These are phyloP conservation scores for Phytophthora meadii DNA, from an alignment of 352 stramenopile genomes.

Conservation along the genomic window DNA sequence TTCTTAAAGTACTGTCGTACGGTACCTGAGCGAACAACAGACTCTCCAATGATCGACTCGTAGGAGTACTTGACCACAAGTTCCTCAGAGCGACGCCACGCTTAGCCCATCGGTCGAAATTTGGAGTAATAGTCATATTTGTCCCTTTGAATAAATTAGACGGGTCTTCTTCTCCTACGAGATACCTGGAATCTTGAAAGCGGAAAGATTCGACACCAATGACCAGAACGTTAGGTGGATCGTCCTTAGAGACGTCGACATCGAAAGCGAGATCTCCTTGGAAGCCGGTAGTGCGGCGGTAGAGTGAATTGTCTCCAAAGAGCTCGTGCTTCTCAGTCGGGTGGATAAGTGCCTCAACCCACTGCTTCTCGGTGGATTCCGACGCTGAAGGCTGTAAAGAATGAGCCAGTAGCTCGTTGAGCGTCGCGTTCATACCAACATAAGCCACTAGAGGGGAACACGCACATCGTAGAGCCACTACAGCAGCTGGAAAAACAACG, in stretches of 20 bases:
- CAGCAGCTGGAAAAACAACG: conserved; percentile 4
- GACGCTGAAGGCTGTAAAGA: conserved; percentile 12
- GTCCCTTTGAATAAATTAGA: conserved; percentile 43
- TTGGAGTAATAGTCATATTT: conserved; percentile 45
- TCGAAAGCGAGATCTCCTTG: conserved; percentile 50
- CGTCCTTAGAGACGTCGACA: conserved; percentile 32
- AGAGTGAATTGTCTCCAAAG: conserved; percentile 22
- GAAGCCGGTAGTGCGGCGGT: conserved; percentile 41
- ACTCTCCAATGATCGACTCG: conserved; percentile 62
- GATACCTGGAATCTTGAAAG: conserved; percentile 55
- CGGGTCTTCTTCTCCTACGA: conserved; percentile 47
- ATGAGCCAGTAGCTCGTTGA: conserved; percentile 26
- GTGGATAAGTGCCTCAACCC: conserved; percentile 19
- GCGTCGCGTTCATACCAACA: conserved; percentile 15
- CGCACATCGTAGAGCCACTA: conserved; percentile 11
- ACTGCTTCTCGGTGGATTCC: conserved; percentile 10
- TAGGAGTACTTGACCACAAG: conserved; percentile 62
- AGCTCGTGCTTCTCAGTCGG: conserved; percentile 18
- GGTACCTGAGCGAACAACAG: conserved; percentile 58
- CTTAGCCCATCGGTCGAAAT: conserved; percentile 60
- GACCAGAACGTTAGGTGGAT: conserved; percentile 57
- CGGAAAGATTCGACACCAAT: conserved; percentile 63
- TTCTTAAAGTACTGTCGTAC: conserved; percentile 43
- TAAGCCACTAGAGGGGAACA: conserved; percentile 19
- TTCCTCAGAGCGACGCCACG: conserved; percentile 56